Conservation (phyloP, 2,329 filamentous ascomycete genomes). For the Exophiala sp. region DNA sequence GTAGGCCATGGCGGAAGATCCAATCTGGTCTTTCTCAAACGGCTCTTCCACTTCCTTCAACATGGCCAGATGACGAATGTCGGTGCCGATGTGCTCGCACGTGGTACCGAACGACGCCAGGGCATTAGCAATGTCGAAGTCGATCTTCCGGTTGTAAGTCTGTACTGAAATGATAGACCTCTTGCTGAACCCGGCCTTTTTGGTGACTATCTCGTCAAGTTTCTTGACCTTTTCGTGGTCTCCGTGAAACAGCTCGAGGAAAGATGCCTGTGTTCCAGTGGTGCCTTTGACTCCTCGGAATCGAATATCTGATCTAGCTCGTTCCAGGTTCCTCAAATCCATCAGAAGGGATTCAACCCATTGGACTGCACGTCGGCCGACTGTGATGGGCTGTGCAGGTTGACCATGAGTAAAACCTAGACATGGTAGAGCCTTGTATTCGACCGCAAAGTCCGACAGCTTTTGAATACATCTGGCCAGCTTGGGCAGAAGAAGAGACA, state of each 20-base stretch:
- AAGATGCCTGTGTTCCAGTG: constrained; percentile 72
- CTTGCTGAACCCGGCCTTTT: constrained; percentile 58
- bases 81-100: constrained; percentile 65
- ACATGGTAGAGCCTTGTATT: constrained; percentile 67
- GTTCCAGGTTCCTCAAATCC: constrained; percentile 68
- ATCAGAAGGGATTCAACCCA: constrained; percentile 72
- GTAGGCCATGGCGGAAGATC: constrained; percentile 61
- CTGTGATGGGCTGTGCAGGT: constrained; percentile 55
- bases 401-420: constrained; percentile 69
- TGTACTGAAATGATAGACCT: constrained; percentile 60
- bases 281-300: constrained; percentile 72
- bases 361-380: constrained; percentile 62
- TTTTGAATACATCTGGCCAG: constrained; percentile 73
- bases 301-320: constrained; percentile 59
- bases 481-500: constrained; percentile 71
- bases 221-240: constrained; percentile 56
- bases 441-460: constrained; percentile 62
- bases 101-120: constrained; percentile 73
- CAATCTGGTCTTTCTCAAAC: constrained; percentile 73
- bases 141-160: constrained; percentile 75
- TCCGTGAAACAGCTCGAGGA: constrained; percentile 61
- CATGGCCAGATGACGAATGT: constrained; percentile 67
- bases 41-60: constrained; percentile 84
- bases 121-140: constrained; percentile 74
- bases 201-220: constrained; percentile 57